phyloP scores from a whole-genome alignment of 148 eudicot species.

The Rhododendron ovatum region DNA sequence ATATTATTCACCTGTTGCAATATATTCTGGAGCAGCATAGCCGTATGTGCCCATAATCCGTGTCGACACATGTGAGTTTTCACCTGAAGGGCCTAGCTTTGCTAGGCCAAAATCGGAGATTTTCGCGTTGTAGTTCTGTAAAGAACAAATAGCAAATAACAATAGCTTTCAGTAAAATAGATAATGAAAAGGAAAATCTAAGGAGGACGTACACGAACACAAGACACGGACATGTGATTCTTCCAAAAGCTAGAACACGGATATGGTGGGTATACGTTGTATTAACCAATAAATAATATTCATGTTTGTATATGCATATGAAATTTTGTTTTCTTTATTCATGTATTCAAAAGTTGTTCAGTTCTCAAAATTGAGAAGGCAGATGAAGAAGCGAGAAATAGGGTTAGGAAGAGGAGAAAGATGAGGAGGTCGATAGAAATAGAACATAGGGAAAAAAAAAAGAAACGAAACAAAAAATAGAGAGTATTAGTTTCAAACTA shows the following conservation, averaged over 20 bases:
- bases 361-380: background rate
- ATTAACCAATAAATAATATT: background rate
- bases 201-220: background rate
- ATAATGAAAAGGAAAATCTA: background rate
- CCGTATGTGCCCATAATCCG: constrained; percentile 31
- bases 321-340: background rate
- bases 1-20: constrained; percentile 46
- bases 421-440: background rate
- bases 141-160: background rate
- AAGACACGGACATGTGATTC: background rate
- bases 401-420: background rate
- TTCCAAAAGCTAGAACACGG: background rate
- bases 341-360: background rate
- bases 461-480: background rate
- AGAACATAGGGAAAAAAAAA: background rate
- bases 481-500: background rate
- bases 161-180: background rate
- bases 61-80: constrained; percentile 9
- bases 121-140: constrained; percentile 49
- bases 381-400: background rate
- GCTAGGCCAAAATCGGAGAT: constrained; percentile 18
- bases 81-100: constrained; percentile 16
- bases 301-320: background rate
- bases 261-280: background rate
- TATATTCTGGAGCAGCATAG: constrained; percentile 66